Percentiles rank a stretch among this genome's conserved stretches.
Evolutionary conservation across 306 rosid species (phyloP).

Genomic region (Chamaecrista fasciculata): DNA sequence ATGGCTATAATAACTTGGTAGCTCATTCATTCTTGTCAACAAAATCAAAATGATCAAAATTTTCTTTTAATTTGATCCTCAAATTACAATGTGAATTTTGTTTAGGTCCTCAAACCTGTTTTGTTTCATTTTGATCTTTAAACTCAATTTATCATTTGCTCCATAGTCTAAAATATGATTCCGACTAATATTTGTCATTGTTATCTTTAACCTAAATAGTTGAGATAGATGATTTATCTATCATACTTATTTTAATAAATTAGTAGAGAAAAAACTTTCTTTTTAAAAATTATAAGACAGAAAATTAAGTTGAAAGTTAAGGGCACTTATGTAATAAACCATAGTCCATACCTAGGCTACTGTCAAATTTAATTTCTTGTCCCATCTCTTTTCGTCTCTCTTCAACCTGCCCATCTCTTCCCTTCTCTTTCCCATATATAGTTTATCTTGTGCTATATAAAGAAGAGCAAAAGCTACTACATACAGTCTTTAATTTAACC

Average conservation of each 20-base stretch:
- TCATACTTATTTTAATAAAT: too few species aligned
- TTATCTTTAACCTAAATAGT: too few species aligned
- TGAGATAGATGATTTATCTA: too few species aligned
- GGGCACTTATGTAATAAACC: slow-evolving; percentile 45
- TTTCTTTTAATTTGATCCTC: too few species aligned
- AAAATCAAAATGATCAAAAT: slow-evolving; percentile 24
- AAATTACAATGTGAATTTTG: too few species aligned
- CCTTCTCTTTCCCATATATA: background rate
- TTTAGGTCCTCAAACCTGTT: too few species aligned
- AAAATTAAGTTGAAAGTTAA: background rate
- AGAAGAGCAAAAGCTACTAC: slow-evolving; percentile 24
- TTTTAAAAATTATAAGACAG: background rate
- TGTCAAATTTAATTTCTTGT: slow-evolving; percentile 41
- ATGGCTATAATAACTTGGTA: slow-evolving; percentile 28
- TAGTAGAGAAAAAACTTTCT: too few species aligned
- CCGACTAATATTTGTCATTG: too few species aligned
- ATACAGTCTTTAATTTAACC: slow-evolving; percentile 7
- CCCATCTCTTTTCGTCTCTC: slow-evolving; percentile 64
- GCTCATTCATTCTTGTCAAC: slow-evolving; percentile 20
- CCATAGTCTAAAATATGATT: too few species aligned
- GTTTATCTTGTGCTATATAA: slow-evolving; percentile 20
- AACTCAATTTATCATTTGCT: too few species aligned
- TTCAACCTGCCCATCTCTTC: slow-evolving; percentile 52
- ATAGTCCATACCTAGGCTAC: slow-evolving; percentile 5
- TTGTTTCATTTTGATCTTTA: too few species aligned